phyloP scores from a whole-genome alignment of 228 moss, liverwort and hornwort genomes.

The Sphagnum magellanicum region DNA sequence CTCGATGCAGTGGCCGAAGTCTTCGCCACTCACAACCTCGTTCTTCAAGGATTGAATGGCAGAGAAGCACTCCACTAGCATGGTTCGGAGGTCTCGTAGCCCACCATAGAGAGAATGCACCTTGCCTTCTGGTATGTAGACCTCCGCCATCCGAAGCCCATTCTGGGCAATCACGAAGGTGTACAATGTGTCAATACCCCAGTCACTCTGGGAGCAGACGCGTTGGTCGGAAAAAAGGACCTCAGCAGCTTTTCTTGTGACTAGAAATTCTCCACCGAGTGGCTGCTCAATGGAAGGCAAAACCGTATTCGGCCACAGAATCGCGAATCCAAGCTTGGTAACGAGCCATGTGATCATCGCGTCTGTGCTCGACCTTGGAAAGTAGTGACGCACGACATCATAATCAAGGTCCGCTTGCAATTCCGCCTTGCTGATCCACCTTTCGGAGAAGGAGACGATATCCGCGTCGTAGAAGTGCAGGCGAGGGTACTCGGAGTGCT shows the following conservation, averaged over 20 bases:
- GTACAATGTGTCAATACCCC: conserved; percentile 42
- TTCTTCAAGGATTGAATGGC: conserved; percentile 26
- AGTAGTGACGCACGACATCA: conserved; percentile 41
- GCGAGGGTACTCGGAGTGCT: conserved; percentile 23
- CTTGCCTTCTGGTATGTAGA: conserved; percentile 40
- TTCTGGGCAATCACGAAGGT: conserved; percentile 28
- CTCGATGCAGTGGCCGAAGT: conserved; percentile 23
- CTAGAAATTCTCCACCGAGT: conserved; percentile 33
- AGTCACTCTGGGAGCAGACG: conserved; percentile 39
- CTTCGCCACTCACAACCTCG: conserved; percentile 8
- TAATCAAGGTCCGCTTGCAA: conserved; percentile 35
- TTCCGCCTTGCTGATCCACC: conserved; percentile 43
- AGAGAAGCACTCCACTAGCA: conserved; percentile 39
- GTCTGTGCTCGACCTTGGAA: conserved; percentile 41
- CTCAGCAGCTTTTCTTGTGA: conserved; percentile 22
- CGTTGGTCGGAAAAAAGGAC: conserved; percentile 22
- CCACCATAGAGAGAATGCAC: conserved; percentile 40
- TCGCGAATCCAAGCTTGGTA: conserved; percentile 32
- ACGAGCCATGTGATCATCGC: conserved; percentile 54
- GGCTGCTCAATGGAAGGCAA: conserved; percentile 36
- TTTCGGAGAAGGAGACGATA: conserved; percentile 29
- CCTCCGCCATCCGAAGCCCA: conserved; percentile 28
- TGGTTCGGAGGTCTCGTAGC: conserved; percentile 26
- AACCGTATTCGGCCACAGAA: conserved; percentile 31
- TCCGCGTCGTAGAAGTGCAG: conserved; percentile 44